phyloP scores from a whole-genome alignment of 2,329 filamentous ascomycete genomes.

The Epichloe sylvatica region DNA sequence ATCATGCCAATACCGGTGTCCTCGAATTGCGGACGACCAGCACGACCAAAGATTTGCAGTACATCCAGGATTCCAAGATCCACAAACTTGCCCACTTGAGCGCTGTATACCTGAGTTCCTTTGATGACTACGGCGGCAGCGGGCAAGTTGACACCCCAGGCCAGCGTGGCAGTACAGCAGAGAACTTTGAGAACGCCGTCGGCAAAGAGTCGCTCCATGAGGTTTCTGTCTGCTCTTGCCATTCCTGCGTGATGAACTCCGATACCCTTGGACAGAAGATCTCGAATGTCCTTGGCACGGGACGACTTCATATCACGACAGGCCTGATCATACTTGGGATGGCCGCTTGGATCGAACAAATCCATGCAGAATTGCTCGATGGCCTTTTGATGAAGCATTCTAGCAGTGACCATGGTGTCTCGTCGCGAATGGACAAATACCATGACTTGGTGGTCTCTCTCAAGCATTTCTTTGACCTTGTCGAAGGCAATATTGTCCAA shows the following conservation, averaged over 20 bases:
- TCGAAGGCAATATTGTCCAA: slow-evolving; percentile 79
- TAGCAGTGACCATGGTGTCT: slow-evolving; percentile 80
- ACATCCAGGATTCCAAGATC: slow-evolving; percentile 95
- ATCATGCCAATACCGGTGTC: slow-evolving; percentile 98
- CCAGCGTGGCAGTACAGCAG: slow-evolving; percentile 93
- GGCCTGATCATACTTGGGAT: slow-evolving; percentile 69
- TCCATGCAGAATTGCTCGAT: slow-evolving; percentile 65
- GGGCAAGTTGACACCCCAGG: slow-evolving; percentile 97
- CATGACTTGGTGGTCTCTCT: slow-evolving; percentile 92
- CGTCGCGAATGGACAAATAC: slow-evolving; percentile 96
- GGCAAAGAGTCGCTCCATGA: slow-evolving; percentile 85
- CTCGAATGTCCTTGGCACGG: slow-evolving; percentile 73
- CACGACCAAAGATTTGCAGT: slow-evolving; percentile 94
- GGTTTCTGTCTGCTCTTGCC: slow-evolving; percentile 81
- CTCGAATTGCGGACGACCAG: slow-evolving; percentile 92
- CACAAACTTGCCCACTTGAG: slow-evolving; percentile 91
- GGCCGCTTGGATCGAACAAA: slow-evolving; percentile 66
- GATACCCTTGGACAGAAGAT: slow-evolving; percentile 78
- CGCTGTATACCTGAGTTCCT: slow-evolving; percentile 91
- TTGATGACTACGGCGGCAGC: slow-evolving; percentile 97
- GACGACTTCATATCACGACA: slow-evolving; percentile 74
- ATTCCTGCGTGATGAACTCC: slow-evolving; percentile 96
- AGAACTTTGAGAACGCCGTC: slow-evolving; percentile 93
- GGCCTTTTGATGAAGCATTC: slow-evolving; percentile 75
- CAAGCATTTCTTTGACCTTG: slow-evolving; percentile 87